Evolutionary conservation across 371 early-diverging fungal genomes (phyloP).

Genomic region (Mortierella sp.): DNA sequence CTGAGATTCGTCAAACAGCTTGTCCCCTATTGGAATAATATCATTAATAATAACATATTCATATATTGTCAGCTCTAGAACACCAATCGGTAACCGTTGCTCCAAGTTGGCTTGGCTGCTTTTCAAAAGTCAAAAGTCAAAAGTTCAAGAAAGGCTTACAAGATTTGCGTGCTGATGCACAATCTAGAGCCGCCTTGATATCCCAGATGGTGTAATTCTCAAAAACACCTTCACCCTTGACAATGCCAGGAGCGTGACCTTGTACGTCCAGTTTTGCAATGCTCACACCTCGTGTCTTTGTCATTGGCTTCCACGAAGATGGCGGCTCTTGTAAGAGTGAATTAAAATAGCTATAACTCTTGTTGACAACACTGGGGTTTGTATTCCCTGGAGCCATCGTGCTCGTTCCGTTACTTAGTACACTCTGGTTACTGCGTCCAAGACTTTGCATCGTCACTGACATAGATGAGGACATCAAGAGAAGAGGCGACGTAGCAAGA

Average conservation of each 20-base stretch:
- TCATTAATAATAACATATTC: neutral
- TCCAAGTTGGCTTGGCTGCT: too few species aligned
- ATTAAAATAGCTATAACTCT: slow-evolving; percentile 40
- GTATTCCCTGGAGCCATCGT: slow-evolving; percentile 43
- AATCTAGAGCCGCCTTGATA: slow-evolving; percentile 62
- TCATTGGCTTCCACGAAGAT: slow-evolving; percentile 44
- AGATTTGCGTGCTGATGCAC: slow-evolving; percentile 39
- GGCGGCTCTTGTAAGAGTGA: slow-evolving; percentile 43
- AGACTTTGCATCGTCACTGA: slow-evolving; percentile 41
- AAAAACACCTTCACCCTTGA: slow-evolving; percentile 61
- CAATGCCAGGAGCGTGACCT: slow-evolving; percentile 61
- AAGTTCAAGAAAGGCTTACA: slow-evolving; percentile 28
- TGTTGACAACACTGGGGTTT: slow-evolving; percentile 47
- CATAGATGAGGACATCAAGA: slow-evolving; percentile 52
- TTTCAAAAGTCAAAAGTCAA: too few species aligned
- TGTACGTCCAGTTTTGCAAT: slow-evolving; percentile 58
- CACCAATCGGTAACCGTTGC: too few species aligned
- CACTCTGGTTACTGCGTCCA: slow-evolving; percentile 39
- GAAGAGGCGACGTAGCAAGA: slow-evolving; percentile 29
- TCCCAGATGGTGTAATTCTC: slow-evolving; percentile 68
- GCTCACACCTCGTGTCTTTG: slow-evolving; percentile 48
- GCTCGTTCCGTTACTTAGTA: slow-evolving; percentile 49
- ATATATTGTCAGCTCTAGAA: too few species aligned
- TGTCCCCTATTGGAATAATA: slow-evolving; percentile 56
- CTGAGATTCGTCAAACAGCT: slow-evolving; percentile 58